Percentiles rank a stretch among this genome's conserved stretches.
Evolutionary conservation across 768 basidiomycete genomes (phyloP).

Genomic region (Amylocystis lapponica): DNA sequence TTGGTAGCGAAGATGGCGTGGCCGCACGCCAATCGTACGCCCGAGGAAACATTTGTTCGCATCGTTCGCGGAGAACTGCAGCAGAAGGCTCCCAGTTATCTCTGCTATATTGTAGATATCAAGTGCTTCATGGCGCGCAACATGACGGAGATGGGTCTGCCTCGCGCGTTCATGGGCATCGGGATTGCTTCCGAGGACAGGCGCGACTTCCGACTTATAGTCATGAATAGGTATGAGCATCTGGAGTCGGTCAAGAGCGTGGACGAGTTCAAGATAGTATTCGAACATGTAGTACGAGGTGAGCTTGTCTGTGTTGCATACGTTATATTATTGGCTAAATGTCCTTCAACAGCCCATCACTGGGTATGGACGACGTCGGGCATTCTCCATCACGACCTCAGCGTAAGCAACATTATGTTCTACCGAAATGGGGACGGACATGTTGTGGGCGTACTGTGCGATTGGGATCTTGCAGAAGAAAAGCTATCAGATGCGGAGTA

Average conservation of each 20-base stretch:
- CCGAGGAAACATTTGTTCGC: not conserved
- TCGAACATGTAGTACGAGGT: constrained; percentile 2
- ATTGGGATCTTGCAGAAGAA: constrained; percentile 25
- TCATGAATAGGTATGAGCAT: not conserved
- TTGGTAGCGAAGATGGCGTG: constrained; percentile 6
- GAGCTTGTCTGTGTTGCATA: too few relatives aligned
- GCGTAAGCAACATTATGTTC: too few relatives aligned
- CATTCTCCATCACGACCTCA: constrained; percentile 27
- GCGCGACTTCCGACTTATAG: not conserved
- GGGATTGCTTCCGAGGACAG: not conserved
- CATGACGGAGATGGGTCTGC: not conserved
- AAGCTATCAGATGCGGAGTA: too few relatives aligned
- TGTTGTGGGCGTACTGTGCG: constrained; percentile 20
- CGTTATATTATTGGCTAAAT: not conserved
- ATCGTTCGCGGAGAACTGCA: not conserved
- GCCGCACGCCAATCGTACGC: not conserved
- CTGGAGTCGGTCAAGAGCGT: not conserved
- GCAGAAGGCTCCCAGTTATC: not conserved
- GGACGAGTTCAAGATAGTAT: not conserved
- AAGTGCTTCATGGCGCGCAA: not conserved
- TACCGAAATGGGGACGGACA: constrained; percentile 17
- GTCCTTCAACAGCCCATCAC: constrained; percentile 25
- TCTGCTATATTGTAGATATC: not conserved
- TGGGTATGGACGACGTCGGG: constrained; percentile 15
- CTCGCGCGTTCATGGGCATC: not conserved